Percentiles rank a stretch among this genome's conserved stretches.
Conservation (phyloP, 176 grass and related monocot species). For the Zoysia japonica region DNA sequence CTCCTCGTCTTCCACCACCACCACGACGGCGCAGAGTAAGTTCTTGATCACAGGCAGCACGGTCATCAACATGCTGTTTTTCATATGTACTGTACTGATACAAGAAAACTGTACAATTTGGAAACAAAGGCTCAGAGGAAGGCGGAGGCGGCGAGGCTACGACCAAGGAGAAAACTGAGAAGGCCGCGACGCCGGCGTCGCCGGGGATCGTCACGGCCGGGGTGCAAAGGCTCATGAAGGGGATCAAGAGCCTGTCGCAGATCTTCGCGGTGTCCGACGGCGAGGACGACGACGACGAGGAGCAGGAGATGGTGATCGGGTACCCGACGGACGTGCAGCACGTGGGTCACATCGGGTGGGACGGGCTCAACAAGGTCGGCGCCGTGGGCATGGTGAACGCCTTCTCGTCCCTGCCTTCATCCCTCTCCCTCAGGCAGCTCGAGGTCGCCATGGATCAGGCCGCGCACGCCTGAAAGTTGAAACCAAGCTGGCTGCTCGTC, state of each 20-base stretch:
- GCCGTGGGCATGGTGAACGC: conserved; percentile 58
- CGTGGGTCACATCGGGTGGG: conserved; percentile 76
- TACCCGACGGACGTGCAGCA: conserved; percentile 91
- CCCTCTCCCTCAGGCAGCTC: conserved; percentile 65
- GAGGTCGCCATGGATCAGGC: conserved; percentile 75
- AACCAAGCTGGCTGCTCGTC: neutral
- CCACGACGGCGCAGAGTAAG: neutral
- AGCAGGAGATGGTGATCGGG: conserved; percentile 86
- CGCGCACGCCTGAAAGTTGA: conserved; percentile 18
- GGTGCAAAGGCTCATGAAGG: conserved; percentile 67
- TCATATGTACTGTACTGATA: neutral
- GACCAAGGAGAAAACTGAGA: neutral
- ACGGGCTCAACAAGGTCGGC: conserved; percentile 59
- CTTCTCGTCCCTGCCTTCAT: conserved; percentile 24
- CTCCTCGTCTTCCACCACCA: neutral
- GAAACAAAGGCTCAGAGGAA: conserved; percentile 22
- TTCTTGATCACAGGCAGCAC: neutral
- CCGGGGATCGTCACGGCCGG: conserved; percentile 47
- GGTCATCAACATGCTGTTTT: neutral
- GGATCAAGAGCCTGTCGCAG: conserved; percentile 62
- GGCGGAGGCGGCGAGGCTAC: conserved; percentile 15
- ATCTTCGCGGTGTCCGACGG: conserved; percentile 37
- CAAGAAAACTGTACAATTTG: neutral
- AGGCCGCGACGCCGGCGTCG: neutral
- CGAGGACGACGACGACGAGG: conserved; percentile 46